Percentiles rank a stretch among this genome's conserved stretches.
phyloP scores from a whole-genome alignment of 805 yeast species.

The Isabelozyma rhagii region DNA sequence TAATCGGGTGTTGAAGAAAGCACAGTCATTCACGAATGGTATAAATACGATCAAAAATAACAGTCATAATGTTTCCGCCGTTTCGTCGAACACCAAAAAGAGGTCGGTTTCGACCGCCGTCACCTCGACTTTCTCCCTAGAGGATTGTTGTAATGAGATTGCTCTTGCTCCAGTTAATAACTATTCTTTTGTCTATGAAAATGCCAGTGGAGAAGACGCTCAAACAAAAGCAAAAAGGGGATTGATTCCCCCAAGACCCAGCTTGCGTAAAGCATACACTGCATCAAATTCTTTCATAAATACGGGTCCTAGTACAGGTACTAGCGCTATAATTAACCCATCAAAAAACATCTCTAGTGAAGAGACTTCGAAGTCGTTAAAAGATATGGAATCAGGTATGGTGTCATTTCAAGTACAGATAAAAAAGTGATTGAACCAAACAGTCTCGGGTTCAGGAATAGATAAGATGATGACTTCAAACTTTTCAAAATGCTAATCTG shows the following conservation, averaged over 20 bases:
- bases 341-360: background rate
- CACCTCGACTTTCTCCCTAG: slow-evolving; percentile 6
- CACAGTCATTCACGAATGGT: slow-evolving; percentile 1
- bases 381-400: slow-evolving; percentile 28
- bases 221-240: background rate
- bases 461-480: no score
- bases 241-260: background rate
- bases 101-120: background rate
- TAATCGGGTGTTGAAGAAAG: background rate
- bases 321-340: background rate
- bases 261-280: background rate
- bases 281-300: background rate
- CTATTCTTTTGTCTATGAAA: slow-evolving; percentile 19
- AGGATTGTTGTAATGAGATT: slow-evolving; percentile 12
- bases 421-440: background rate
- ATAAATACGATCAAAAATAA: background rate
- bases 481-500: no score
- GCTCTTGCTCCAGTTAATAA: slow-evolving; percentile 11
- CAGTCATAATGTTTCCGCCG: background rate
- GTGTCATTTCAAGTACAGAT: slow-evolving; percentile 21
- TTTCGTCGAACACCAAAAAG: background rate
- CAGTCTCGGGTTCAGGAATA: no score
- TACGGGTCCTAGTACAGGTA: slow-evolving; percentile 1
- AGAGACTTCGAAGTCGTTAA: slow-evolving; percentile 9
- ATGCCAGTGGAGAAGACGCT: slow-evolving; percentile 4